phyloP scores from a whole-genome alignment of 306 rosid genomes.

The Ormosia emarginata region DNA sequence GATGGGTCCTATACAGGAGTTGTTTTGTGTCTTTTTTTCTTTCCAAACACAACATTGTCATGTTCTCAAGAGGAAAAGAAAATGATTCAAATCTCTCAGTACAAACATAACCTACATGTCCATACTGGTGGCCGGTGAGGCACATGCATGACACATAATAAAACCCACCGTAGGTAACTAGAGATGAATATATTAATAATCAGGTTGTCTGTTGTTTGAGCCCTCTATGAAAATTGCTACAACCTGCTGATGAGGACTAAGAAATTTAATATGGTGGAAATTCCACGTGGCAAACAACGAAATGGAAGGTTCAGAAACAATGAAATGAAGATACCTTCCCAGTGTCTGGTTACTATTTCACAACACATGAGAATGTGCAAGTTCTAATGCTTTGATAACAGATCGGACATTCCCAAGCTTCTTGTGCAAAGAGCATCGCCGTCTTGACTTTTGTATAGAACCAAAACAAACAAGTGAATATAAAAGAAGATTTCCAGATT shows the following conservation, averaged over 20 bases:
- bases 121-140: conserved; percentile 24
- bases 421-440: conserved; percentile 40
- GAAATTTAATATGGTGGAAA: background rate
- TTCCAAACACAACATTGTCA: background rate
- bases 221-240: conserved; percentile 23
- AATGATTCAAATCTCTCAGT: background rate
- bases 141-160: conserved; percentile 33
- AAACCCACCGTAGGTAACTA: background rate
- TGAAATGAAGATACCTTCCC: conserved; percentile 20
- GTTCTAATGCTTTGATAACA: background rate
- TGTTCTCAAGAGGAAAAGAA: background rate
- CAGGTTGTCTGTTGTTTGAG: conserved; percentile 37
- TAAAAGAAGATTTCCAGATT: background rate
- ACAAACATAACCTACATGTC: background rate
- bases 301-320: conserved; percentile 25
- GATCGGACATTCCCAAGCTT: conserved; percentile 45
- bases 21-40: background rate
- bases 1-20: background rate
- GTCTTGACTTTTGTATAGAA: conserved; percentile 27
- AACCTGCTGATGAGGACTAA: conserved; percentile 18
- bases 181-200: conserved; percentile 12
- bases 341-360: conserved; percentile 16
- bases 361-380: background rate
- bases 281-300: conserved; percentile 38
- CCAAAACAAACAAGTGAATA: conserved; percentile 5